Conservation (phyloP, 176 grass and related monocot genomes). For the Musa troglodytarum region DNA sequence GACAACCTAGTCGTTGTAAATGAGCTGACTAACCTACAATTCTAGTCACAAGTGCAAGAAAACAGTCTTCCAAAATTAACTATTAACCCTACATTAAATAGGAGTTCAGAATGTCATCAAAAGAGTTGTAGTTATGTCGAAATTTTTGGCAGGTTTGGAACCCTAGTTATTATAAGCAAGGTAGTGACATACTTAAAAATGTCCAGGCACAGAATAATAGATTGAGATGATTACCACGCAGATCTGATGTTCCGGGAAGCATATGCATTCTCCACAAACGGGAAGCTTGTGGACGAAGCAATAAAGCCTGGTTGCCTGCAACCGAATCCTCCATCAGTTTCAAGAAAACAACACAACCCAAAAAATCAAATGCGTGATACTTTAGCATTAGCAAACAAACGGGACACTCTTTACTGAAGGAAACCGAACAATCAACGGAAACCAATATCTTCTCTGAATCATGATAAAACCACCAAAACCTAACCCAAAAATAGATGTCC, state of each 20-base stretch:
- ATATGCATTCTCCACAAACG: conserved; percentile 94
- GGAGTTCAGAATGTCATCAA: neutral
- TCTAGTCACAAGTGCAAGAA: neutral
- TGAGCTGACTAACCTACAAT: neutral
- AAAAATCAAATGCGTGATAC: neutral
- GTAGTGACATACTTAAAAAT: neutral
- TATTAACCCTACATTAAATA: neutral
- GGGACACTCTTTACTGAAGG: neutral
- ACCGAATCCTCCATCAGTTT: conserved; percentile 2
- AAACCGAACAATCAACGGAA: neutral
- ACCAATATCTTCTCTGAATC: neutral
- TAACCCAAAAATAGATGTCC: neutral
- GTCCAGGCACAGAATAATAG: neutral
- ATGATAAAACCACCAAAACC: neutral
- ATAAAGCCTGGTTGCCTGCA: conserved; percentile 93
- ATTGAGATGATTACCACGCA: conserved; percentile 65
- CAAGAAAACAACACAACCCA: neutral
- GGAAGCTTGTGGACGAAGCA: conserved; percentile 94
- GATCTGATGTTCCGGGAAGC: conserved; percentile 82
- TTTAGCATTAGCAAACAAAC: neutral
- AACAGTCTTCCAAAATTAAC: neutral
- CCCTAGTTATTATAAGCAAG: neutral
- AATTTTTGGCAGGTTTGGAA: too few relatives aligned
- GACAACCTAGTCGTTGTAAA: neutral
- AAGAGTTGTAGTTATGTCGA: neutral